phyloP scores from a whole-genome alignment of 2,329 filamentous ascomycete species.

The Apiospora marii region DNA sequence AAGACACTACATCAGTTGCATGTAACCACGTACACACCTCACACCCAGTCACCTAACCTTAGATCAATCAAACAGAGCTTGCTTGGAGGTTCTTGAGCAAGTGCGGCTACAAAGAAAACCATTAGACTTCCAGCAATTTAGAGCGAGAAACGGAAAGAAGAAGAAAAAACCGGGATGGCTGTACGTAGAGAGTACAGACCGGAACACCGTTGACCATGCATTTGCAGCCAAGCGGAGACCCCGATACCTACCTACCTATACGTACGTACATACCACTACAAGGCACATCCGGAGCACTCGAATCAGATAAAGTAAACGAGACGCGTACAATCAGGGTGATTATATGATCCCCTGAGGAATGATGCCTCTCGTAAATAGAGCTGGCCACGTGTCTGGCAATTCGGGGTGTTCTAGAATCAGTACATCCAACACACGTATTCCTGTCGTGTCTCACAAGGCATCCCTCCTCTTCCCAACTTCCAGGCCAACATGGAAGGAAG shows the following conservation, averaged over 20 bases:
- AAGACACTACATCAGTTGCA: background rate
- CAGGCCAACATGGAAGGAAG: background rate
- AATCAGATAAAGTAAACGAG: conserved; percentile 3
- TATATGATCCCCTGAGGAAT: background rate
- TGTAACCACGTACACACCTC: background rate
- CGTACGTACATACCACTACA: background rate
- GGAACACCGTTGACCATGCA: conserved; percentile 16
- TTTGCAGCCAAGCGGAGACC: background rate
- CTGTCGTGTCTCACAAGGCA: conserved; percentile 14
- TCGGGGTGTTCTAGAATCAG: conserved; percentile 20
- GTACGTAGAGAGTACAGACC: conserved; percentile 5
- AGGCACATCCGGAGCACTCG: background rate
- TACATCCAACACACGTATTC: conserved; percentile 12
- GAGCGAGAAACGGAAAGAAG: too few relatives aligned
- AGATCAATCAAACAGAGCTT: background rate
- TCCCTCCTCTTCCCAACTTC: conserved; percentile 7
- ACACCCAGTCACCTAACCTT: background rate
- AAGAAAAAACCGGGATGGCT: background rate
- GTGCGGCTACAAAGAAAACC: background rate
- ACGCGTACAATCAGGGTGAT: background rate
- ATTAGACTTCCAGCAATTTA: background rate
- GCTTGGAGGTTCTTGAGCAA: background rate
- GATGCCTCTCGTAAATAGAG: background rate
- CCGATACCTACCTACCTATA: background rate
- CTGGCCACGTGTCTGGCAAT: conserved; percentile 17